These are phyloP conservation scores for Furcasterigmium sp. DNA, from an alignment of 2,329 filamentous ascomycete genomes.

Conservation along the genomic window DNA sequence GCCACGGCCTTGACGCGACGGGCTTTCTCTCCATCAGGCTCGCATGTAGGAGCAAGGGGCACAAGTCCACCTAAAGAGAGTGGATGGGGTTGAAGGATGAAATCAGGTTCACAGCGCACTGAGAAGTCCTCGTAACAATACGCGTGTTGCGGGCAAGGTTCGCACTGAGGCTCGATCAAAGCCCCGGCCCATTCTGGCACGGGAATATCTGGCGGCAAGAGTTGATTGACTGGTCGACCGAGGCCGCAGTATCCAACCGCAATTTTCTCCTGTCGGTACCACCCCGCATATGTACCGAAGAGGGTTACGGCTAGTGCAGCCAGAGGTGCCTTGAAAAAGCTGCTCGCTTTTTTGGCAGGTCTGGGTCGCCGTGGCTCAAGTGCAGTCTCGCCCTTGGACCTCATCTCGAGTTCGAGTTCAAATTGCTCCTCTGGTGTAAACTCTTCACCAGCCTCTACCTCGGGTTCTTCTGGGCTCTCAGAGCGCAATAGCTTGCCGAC, in stretches of 20 bases:
- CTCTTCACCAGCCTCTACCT: conserved; percentile 73
- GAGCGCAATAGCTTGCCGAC: conserved; percentile 31
- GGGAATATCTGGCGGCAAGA: conserved; percentile 42
- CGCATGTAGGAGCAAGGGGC: conserved; percentile 85
- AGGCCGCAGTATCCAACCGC: conserved; percentile 92
- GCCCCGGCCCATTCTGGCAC: conserved; percentile 69
- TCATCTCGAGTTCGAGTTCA: conserved; percentile 68
- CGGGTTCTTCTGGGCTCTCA: conserved; percentile 25
- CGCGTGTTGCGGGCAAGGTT: conserved; percentile 85
- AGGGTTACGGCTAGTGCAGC: conserved; percentile 67
- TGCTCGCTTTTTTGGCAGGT: conserved; percentile 34
- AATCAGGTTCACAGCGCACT: conserved; percentile 79
- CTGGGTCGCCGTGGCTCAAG: conserved; percentile 23
- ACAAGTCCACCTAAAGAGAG: conserved; percentile 74
- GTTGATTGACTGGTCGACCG: conserved; percentile 54
- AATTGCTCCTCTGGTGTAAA: conserved; percentile 90
- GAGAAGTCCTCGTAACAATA: conserved; percentile 77
- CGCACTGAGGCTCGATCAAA: conserved; percentile 74
- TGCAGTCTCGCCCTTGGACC: conserved; percentile 44
- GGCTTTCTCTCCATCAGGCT: conserved; percentile 90
- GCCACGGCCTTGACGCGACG: conserved; percentile 82
- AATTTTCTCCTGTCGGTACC: conserved; percentile 95
- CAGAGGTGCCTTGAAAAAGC: conserved; percentile 39
- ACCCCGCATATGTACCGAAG: conserved; percentile 66
- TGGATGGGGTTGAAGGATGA: conserved; percentile 79